A percentile compares a stretch with the other conserved stretches of the same genome.
These are phyloP conservation scores for Podaxis rugospora DNA, from an alignment of 768 basidiomycete species.

Conservation along the genomic window DNA sequence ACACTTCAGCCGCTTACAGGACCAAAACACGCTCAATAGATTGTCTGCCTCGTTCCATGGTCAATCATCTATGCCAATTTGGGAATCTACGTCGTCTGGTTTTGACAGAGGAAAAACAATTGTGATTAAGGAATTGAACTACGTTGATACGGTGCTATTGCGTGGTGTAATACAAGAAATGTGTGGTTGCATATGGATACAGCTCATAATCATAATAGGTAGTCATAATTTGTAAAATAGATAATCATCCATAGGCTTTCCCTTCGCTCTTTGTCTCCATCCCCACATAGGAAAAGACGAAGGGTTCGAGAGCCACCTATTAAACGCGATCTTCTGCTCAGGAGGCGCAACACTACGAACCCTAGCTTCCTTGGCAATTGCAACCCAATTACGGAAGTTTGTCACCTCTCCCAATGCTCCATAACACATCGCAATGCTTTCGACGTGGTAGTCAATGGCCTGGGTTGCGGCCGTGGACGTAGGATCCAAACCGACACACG, in stretches of 20 bases:
- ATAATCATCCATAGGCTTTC: background rate
- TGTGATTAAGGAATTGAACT: too few species aligned
- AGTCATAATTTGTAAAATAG: background rate
- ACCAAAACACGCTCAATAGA: too few species aligned
- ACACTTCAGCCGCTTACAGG: too few species aligned
- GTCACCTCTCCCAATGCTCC: constrained; percentile 32
- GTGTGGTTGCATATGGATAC: background rate
- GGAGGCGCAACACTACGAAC: constrained; percentile 8
- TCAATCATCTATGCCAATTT: too few species aligned
- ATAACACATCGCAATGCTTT: constrained; percentile 37
- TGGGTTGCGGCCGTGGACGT: background rate
- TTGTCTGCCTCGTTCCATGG: too few species aligned
- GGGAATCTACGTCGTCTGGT: too few species aligned
- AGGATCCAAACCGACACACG: background rate
- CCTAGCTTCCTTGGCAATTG: constrained; percentile 23
- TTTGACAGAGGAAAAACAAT: too few species aligned
- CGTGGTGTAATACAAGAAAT: background rate
- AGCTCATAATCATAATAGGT: background rate
- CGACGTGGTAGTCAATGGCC: constrained; percentile 23
- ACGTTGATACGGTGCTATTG: background rate
- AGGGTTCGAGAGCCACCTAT: constrained; percentile 31
- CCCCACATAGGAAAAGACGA: constrained; percentile 33
- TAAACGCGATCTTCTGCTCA: constrained; percentile 24
- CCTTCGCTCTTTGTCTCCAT: constrained; percentile 20
- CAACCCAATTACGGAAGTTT: constrained; percentile 31